Evolutionary conservation across 2,329 filamentous ascomycete genomes (phyloP).

Genomic region (Pseudohalonectria lignicola): DNA sequence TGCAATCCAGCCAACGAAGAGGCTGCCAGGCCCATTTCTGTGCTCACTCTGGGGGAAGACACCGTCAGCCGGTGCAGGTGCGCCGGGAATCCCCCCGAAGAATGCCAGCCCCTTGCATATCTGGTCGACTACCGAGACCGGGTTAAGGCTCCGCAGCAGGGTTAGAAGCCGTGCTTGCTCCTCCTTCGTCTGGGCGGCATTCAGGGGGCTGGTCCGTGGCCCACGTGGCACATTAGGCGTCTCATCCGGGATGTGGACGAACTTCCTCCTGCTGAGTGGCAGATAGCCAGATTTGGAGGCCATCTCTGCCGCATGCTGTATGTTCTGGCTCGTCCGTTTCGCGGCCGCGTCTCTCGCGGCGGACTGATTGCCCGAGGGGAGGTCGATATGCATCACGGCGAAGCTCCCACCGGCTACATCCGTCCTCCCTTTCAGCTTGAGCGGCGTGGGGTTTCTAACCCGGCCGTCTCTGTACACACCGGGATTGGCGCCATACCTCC

Average conservation of each 20-base stretch:
- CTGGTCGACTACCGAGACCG: conserved; percentile 47
- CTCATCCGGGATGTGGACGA: conserved; percentile 10
- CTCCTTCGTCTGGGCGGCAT: conserved; percentile 38
- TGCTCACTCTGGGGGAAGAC: conserved; percentile 44
- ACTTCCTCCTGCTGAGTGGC: conserved; percentile 31
- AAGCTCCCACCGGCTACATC: conserved; percentile 49
- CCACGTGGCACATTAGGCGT: conserved; percentile 1
- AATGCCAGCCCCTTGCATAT: conserved; percentile 52
- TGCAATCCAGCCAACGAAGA: conserved; percentile 50
- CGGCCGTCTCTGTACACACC: conserved; percentile 28
- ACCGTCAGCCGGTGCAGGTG: conserved; percentile 35
- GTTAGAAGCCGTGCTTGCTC: conserved; percentile 51
- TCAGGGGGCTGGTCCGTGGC: conserved; percentile 13
- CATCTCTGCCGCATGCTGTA: conserved; percentile 43
- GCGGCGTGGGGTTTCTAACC: conserved; percentile 47
- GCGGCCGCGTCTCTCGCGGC: conserved; percentile 41
- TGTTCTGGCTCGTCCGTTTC: conserved; percentile 51
- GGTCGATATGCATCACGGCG: conserved; percentile 50
- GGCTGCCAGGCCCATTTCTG: conserved; percentile 43
- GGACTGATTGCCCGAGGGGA: conserved; percentile 29
- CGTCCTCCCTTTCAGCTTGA: conserved; percentile 49
- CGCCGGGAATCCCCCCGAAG: conserved; percentile 49
- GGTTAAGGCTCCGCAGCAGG: conserved; percentile 43
- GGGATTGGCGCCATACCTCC: too few species aligned
- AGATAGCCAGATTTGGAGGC: conserved; percentile 44